Base-by-base conservation (phyloP, 2,329 filamentous ascomycete species). In the Sphaceloma murrayae region DNA sequence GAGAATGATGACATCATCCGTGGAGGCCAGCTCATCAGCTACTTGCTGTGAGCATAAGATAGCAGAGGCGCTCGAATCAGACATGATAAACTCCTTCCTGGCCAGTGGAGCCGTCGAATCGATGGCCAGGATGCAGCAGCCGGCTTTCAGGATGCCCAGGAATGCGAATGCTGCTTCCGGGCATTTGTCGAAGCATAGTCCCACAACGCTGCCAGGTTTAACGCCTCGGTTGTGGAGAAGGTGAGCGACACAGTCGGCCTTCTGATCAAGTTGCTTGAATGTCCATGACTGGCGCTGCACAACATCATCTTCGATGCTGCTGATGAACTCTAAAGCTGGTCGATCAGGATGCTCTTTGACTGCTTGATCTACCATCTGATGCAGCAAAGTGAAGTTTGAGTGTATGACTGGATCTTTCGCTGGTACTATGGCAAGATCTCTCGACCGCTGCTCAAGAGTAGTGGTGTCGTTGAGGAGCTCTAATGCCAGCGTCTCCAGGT, bases 131-230 rank as follows among this genome's bases (percentile, higher is more conserved):
- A 88, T 93, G 1, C 81, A 76, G 56, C 82, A 88, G 0, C 86
- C 86, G 4, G 82, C 77, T 58, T 94, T 94, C 22, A 93, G 64
- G 44, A 91, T 80, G 1, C 85, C 86, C 1, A 93, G 66, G 29
- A 93, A 87, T 0, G 81, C 74, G 54, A 91, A 85, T 27, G 85
- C 88, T 0, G 85, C 86, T 56, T 89, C 82, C 0, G 86, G 80
- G 49, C 81, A 88, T 57, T 94, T 94, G 46, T 86, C 78, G 54
- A 93, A 93, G 56, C 82, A 86, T 6, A 89, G 72, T 0, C 78
- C 85, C 16, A 94, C 68, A 3, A 88, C 76, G 18, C 66, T 66
- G 0, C 83, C 80, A 0, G 74, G 66, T 0, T 58, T 49, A 0
- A 76, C 62, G 2, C 68, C 71, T 14, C 68, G 60, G 0, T 59